phyloP scores from a whole-genome alignment of 2,329 filamentous ascomycete species.

The Pestalotiopsis sp. region DNA sequence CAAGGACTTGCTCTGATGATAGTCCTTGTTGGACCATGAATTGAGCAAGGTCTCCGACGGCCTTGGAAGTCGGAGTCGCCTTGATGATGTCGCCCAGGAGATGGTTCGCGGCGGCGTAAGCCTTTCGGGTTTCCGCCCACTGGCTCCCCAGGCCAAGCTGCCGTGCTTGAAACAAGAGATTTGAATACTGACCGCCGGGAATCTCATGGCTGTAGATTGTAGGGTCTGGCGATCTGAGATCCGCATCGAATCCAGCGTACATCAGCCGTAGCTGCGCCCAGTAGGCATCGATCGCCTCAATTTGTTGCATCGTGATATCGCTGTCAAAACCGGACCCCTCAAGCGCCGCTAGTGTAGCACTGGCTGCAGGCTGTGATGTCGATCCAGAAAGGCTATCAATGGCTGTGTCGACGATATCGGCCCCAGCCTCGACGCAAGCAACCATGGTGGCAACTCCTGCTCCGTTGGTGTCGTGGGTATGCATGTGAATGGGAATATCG shows the following conservation, averaged over 20 bases:
- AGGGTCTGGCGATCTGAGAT: slow-evolving; percentile 89
- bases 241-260: slow-evolving; percentile 98
- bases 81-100: slow-evolving; percentile 98
- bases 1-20: slow-evolving; percentile 78
- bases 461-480: slow-evolving; percentile 98
- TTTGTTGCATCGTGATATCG: slow-evolving; percentile 77
- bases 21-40: slow-evolving; percentile 99
- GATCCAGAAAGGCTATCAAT: slow-evolving; percentile 97
- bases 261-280: slow-evolving; percentile 95
- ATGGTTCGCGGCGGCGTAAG: slow-evolving; percentile 95
- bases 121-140: slow-evolving; percentile 99
- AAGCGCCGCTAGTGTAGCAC: slow-evolving; percentile 89
- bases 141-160: slow-evolving; percentile 94
- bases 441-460: slow-evolving; percentile 99
- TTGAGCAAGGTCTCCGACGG: slow-evolving; percentile 95
- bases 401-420: slow-evolving; percentile 92
- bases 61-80: slow-evolving; percentile 98
- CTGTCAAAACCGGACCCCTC: slow-evolving; percentile 83
- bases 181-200: slow-evolving; percentile 84
- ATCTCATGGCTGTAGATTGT: slow-evolving; percentile 99
- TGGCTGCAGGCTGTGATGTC: slow-evolving; percentile 97
- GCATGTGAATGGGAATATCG: slow-evolving; percentile 95
- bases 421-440: slow-evolving; percentile 89
- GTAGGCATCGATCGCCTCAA: slow-evolving; percentile 90
- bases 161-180: slow-evolving; percentile 86